phyloP scores from a whole-genome alignment of 1,284 basidiomycete species.

The Mycosarcoma mackinlayi region DNA sequence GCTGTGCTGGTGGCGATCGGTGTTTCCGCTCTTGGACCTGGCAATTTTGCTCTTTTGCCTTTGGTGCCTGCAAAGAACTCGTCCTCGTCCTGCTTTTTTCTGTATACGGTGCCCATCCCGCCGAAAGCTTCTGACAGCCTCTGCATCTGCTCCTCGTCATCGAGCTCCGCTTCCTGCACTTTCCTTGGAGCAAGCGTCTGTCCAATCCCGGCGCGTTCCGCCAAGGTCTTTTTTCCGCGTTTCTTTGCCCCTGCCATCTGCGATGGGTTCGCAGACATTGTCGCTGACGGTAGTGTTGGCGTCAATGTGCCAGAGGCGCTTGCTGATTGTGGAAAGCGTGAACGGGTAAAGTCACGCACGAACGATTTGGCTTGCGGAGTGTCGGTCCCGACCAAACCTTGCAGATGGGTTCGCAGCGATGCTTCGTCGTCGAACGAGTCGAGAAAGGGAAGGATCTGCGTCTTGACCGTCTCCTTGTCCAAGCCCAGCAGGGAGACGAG shows the following conservation, averaged over 20 bases:
- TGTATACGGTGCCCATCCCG: conserved; percentile 42
- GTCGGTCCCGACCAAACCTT: conserved; percentile 44
- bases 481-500: conserved; percentile 41
- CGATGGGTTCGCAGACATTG: neutral
- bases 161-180: conserved; percentile 8
- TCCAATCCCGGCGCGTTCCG: conserved; percentile 33
- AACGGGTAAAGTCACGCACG: conserved; percentile 29
- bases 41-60: conserved; percentile 27
- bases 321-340: conserved; percentile 31
- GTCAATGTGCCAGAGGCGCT: conserved; percentile 12
- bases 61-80: conserved; percentile 39
- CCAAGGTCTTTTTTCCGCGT: conserved; percentile 38
- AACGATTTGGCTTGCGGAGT: conserved; percentile 32
- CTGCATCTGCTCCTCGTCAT: conserved; percentile 31
- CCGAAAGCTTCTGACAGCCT: conserved; percentile 41
- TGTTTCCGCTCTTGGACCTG: neutral
- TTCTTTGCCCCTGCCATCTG: conserved; percentile 8
- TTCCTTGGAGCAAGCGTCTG: conserved; percentile 33
- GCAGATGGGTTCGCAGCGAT: conserved; percentile 31
- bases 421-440: conserved; percentile 42
- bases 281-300: neutral
- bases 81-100: conserved; percentile 39
- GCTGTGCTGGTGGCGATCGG: neutral
- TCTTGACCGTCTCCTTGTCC: conserved; percentile 41
- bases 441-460: conserved; percentile 49